Evolutionary conservation across 192 early-diverging fungal species (phyloP).

Genomic region (Ambispora gerdemannii): DNA sequence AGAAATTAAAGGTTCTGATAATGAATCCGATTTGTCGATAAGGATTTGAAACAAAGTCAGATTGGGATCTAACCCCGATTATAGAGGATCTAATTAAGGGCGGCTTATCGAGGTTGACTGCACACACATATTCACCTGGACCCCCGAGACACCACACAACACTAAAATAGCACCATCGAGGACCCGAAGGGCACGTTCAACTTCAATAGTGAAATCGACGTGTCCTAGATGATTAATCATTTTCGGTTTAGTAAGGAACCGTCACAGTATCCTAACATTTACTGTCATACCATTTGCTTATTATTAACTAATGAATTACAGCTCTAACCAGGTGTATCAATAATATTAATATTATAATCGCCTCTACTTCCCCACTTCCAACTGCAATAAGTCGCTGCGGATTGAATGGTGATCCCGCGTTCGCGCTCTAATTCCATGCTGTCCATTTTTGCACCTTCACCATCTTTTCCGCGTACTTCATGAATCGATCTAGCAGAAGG

Average conservation of each 20-base stretch:
- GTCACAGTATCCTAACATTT: too few relatives aligned
- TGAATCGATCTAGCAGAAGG: constrained; percentile 53
- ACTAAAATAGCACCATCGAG: constrained; percentile 85
- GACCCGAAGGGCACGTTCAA: constrained; percentile 82
- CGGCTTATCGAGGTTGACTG: too few relatives aligned
- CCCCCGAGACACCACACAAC: constrained; percentile 80
- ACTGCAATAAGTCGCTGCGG: constrained; percentile 79
- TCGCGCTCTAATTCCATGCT: constrained; percentile 98
- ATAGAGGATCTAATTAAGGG: too few relatives aligned
- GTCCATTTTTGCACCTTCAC: constrained; percentile 98
- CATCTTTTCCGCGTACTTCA: constrained; percentile 81
- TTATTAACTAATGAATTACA: too few relatives aligned
- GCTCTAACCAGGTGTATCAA: constrained; percentile 77
- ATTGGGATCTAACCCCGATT: too few relatives aligned
- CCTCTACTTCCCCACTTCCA: constrained; percentile 51
- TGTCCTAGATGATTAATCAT: too few relatives aligned
- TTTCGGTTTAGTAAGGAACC: too few relatives aligned
- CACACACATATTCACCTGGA: too few relatives aligned
- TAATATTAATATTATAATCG: constrained; percentile 78
- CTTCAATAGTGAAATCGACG: constrained; percentile 88
- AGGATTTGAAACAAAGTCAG: too few relatives aligned
- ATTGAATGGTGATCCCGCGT: constrained; percentile 87
- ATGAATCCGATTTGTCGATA: too few relatives aligned
- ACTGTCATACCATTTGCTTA: too few relatives aligned
- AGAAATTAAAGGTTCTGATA: too few relatives aligned